phyloP scores from a whole-genome alignment of 345 rosid genomes.

The Litchi chinensis region DNA sequence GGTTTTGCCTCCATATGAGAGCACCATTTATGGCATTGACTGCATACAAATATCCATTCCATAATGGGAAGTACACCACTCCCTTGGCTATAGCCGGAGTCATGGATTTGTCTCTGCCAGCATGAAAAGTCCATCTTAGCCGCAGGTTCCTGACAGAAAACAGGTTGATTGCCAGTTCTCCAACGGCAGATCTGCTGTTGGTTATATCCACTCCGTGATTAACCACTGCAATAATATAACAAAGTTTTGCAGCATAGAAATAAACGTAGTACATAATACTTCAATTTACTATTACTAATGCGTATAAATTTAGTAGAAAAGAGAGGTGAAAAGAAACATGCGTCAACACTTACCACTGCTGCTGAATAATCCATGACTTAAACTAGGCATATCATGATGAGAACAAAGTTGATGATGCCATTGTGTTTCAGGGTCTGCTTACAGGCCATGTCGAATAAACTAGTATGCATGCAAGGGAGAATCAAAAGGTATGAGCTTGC shows the following conservation, averaged over 20 bases:
- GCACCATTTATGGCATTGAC: conserved; percentile 46
- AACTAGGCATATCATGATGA: background rate
- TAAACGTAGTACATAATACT: background rate
- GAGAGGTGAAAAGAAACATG: background rate
- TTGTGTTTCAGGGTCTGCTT: background rate
- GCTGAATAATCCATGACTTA: background rate
- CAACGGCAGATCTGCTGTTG: conserved; percentile 36
- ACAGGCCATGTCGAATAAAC: background rate
- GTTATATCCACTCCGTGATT: conserved; percentile 44
- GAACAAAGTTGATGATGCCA: background rate
- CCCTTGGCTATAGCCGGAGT: conserved; percentile 48
- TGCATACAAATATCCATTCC: conserved; percentile 58
- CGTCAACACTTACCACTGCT: conserved; percentile 9
- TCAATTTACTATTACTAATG: background rate
- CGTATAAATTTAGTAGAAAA: background rate
- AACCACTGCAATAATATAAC: conserved; percentile 35
- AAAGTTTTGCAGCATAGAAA: background rate
- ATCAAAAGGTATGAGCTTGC: background rate
- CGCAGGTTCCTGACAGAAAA: conserved; percentile 25
- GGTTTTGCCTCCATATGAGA: conserved; percentile 51
- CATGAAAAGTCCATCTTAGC: conserved; percentile 45
- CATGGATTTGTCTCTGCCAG: conserved; percentile 51
- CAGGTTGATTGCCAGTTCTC: conserved; percentile 30
- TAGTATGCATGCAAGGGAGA: background rate
- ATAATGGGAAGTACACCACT: conserved; percentile 49